Base-by-base conservation (phyloP, 2,329 filamentous ascomycete genomes). In the Alternaria panax region DNA sequence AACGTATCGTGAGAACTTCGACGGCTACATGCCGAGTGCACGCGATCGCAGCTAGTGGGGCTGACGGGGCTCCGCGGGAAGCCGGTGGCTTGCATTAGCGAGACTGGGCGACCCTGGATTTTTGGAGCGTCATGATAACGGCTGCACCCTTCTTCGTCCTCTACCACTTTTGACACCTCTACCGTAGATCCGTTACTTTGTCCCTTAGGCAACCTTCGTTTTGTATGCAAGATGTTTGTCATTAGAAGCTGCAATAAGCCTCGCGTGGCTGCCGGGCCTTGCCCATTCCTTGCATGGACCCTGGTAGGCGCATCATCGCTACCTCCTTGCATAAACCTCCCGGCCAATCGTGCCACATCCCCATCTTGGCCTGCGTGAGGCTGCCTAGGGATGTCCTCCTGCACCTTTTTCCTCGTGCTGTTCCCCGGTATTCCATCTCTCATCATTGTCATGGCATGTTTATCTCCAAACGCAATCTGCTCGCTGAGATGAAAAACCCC, bases 401-500 rank as follows among this genome's bases (percentile, higher is more conserved):
- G 12, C 36, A 25, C 7, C 27, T 14, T 34, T 43, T 7, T 22
- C 16, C 4, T 38, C 18, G 38, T 9, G 9, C 20, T 40, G 20
- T 11, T 4, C 16, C 2, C 38, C 11, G 5, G 38, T 16, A 20
- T 25, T 24, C 22, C 12, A 38, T n/a, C 28, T 18, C n/a, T n/a
- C n/a, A n/a, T 28, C 9, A 7, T 42, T 38, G n/a, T 18, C 53
- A 27, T 56, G 36, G n/a, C 36, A 20, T 22, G 16, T 1, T 9
- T 34, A 27, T 36, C 22, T 50, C n/a, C 16, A 34, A 7, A 56
- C n/a, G n/a, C n/a, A 18, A 34, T n/a, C 27, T n/a, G 30, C 34
- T 12, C 48, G 38, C 45, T 55, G 36, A 55, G 51, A 47, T 50
- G 53, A 50, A 32, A 6, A 22, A 16, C 7, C 22, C 24, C 43